Percentiles rank a stretch among this genome's conserved stretches.
Evolutionary conservation across 2,329 filamentous ascomycete genomes (phyloP).

Genomic region (Fusarium illudens): DNA sequence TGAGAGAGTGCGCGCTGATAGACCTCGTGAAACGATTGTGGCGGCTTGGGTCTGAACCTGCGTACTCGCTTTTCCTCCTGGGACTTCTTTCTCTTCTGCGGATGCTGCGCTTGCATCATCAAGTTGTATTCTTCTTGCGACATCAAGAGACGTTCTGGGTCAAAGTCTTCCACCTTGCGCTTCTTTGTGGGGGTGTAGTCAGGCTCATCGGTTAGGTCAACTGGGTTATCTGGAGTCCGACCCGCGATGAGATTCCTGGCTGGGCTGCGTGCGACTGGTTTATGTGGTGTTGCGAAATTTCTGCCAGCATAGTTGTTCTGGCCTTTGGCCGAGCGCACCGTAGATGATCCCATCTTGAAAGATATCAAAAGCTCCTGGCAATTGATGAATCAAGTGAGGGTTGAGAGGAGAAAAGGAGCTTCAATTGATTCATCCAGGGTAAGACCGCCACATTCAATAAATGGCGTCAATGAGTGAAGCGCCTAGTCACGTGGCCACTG

Average conservation of each 20-base stretch:
- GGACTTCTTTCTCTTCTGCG: constrained; percentile 23
- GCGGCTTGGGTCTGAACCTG: constrained; percentile 46
- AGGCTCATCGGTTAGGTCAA: constrained; percentile 8
- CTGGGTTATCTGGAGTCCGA: constrained; percentile 2
- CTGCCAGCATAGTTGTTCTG: not conserved
- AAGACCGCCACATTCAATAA: not conserved
- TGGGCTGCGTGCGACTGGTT: not conserved
- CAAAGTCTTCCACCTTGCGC: constrained; percentile 6
- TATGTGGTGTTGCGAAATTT: constrained; percentile 1
- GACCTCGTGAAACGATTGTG: constrained; percentile 48
- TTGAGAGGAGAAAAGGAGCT: not conserved
- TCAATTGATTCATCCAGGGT: constrained; percentile 19
- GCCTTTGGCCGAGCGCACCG: not conserved
- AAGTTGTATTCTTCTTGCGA: too few species aligned
- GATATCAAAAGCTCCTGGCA: not conserved
- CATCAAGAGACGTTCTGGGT: not conserved
- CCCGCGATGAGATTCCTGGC: constrained; percentile 1
- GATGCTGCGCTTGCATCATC: not conserved
- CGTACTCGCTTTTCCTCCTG: constrained; percentile 49
- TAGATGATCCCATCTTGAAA: constrained; percentile 10
- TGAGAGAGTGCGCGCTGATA: constrained; percentile 53
- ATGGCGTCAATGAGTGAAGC: not conserved
- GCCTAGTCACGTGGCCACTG: constrained; percentile 17
- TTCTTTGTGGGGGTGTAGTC: constrained; percentile 23
- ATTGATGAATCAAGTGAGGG: not conserved